phyloP scores from a whole-genome alignment of 768 basidiomycete species.

The Hemileccinum impolitum region DNA sequence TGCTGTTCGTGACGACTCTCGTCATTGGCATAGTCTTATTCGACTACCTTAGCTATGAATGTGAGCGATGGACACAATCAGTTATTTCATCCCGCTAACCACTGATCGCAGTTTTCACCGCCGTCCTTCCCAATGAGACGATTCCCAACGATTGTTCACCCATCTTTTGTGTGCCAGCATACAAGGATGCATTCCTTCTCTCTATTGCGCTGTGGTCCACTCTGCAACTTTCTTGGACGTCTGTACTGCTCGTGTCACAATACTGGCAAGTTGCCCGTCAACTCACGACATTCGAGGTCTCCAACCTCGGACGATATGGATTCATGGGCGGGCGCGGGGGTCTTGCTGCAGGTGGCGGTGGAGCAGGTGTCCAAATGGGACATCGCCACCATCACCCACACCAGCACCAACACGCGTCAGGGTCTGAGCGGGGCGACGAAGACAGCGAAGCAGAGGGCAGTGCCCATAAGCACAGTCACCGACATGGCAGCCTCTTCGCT shows the following conservation, averaged over 20 bases:
- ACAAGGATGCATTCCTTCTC: constrained; percentile 80
- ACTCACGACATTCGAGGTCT: constrained; percentile 95
- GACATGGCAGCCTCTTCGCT: constrained; percentile 36
- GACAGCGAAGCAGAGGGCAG: constrained; percentile 34
- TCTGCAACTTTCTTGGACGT: constrained; percentile 94
- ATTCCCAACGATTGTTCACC: constrained; percentile 20
- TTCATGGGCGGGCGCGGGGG: constrained; percentile 94
- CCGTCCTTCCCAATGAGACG: constrained; percentile 22
- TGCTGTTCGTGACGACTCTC: constrained; percentile 86
- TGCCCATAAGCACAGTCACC: constrained; percentile 44
- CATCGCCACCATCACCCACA: constrained; percentile 49
- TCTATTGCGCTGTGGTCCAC: constrained; percentile 82
- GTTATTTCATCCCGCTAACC: background rate
- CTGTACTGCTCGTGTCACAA: constrained; percentile 80
- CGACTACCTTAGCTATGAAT: constrained; percentile 79
- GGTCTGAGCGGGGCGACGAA: constrained; percentile 48
- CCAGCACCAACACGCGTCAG: constrained; percentile 21
- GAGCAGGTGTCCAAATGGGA: constrained; percentile 70
- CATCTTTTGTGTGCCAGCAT: constrained; percentile 63
- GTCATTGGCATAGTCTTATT: constrained; percentile 79
- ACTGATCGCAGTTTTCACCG: constrained; percentile 50
- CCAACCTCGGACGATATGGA: constrained; percentile 91
- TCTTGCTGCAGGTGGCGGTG: constrained; percentile 52
- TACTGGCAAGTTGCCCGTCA: constrained; percentile 91
- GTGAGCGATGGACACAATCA: constrained; percentile 43